These are phyloP conservation scores for Eremothecium cymbalariae DNA, from an alignment of 1,139 yeast genomes.

Conservation along the genomic window DNA sequence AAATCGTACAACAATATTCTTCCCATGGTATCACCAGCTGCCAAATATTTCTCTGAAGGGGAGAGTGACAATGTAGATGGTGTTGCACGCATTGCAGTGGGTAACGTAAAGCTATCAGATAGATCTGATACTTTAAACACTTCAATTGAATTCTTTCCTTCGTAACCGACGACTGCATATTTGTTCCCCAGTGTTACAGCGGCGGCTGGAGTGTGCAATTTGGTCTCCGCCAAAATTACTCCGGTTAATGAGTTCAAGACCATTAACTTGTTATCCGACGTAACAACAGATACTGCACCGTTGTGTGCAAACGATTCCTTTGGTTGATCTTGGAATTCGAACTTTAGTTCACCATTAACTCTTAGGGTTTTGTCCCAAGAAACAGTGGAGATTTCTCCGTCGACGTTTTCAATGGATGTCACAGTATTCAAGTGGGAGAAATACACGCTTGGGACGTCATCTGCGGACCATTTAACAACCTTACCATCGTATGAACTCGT, in stretches of 20 bases:
- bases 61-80: constrained; percentile 62
- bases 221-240: constrained; percentile 24
- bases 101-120: constrained; percentile 17
- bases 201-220: constrained; percentile 36
- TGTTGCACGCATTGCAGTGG: constrained; percentile 45
- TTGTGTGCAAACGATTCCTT: constrained; percentile 39
- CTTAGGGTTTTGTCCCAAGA: constrained; percentile 90
- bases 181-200: constrained; percentile 37
- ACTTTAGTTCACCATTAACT: constrained; percentile 22
- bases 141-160: constrained; percentile 33
- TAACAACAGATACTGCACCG: constrained; percentile 32
- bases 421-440: constrained; percentile 52
- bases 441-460: constrained; percentile 34
- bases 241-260: constrained; percentile 25
- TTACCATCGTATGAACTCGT: constrained; percentile 87
- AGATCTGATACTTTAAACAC: constrained; percentile 35
- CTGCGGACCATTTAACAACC: constrained; percentile 50
- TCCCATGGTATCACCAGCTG: constrained; percentile 83
- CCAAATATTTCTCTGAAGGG: constrained; percentile 59
- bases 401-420: constrained; percentile 34
- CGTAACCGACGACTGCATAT: constrained; percentile 46
- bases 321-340: constrained; percentile 54
- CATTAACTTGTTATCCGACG: constrained; percentile 30
- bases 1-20: constrained; percentile 65
- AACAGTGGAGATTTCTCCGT: constrained; percentile 40